Percentiles rank a stretch among this genome's conserved stretches.
Conservation (phyloP, 345 rosid species). For the Adansonia digitata region DNA sequence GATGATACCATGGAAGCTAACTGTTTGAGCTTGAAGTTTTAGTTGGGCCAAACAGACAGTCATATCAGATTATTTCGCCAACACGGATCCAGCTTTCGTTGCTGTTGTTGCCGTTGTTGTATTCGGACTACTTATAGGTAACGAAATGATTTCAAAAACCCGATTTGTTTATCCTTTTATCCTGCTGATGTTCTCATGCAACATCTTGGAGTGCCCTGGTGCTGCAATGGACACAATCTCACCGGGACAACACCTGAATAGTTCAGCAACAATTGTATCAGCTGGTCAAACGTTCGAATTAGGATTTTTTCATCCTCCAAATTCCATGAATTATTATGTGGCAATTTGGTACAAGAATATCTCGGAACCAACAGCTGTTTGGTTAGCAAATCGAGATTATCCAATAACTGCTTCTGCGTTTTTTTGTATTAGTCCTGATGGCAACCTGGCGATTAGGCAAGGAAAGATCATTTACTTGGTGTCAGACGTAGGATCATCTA, state of each 20-base stretch:
- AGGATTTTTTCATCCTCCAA: slow-evolving; percentile 24
- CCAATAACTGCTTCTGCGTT: slow-evolving; percentile 23
- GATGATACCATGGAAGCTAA: background rate
- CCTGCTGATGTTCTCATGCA: slow-evolving; percentile 3
- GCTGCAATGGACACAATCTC: slow-evolving; percentile 1
- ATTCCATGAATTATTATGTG: slow-evolving; percentile 27
- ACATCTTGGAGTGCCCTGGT: background rate
- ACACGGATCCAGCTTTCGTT: background rate
- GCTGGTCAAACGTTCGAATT: slow-evolving; percentile 25
- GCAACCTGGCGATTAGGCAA: slow-evolving; percentile 29
- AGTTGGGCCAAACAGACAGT: background rate
- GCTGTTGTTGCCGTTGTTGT: background rate
- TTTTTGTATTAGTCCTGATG: slow-evolving; percentile 19
- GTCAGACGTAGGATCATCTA: background rate
- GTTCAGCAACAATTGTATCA: slow-evolving; percentile 9
- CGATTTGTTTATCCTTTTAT: background rate
- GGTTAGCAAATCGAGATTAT: slow-evolving; percentile 44
- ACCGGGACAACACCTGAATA: background rate
- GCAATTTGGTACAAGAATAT: slow-evolving; percentile 41
- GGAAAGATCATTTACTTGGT: background rate
- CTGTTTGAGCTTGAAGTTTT: background rate
- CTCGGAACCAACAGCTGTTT: slow-evolving; percentile 22
- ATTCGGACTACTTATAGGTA: background rate
- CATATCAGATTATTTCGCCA: background rate
- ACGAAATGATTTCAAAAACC: background rate